Conservation (phyloP, 352 stramenopile species). For the Stephanocyclus meneghinianus region DNA sequence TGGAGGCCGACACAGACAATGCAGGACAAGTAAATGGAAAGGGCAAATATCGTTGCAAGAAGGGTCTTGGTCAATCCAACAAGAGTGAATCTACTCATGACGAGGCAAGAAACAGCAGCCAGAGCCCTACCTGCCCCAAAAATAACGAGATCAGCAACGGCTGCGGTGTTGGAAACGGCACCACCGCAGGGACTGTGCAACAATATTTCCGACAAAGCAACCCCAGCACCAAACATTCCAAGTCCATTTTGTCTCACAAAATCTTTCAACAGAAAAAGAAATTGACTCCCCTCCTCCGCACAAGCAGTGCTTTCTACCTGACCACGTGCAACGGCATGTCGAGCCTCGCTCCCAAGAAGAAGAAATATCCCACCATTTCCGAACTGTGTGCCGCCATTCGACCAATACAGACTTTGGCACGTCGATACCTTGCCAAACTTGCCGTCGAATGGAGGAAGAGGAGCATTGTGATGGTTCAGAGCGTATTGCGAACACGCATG, state of each 20-base stretch:
- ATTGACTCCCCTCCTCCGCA: too few relatives aligned
- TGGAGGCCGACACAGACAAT: too few relatives aligned
- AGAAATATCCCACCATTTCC: constrained; percentile 20
- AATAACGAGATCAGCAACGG: background rate
- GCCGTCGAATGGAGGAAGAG: constrained; percentile 11
- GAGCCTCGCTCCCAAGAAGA: background rate
- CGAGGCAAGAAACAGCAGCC: too few relatives aligned
- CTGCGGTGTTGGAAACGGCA: background rate
- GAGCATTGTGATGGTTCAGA: constrained; percentile 35
- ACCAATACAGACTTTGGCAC: constrained; percentile 30
- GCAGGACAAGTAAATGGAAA: too few relatives aligned
- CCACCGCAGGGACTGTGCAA: background rate
- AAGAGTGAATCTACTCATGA: too few relatives aligned
- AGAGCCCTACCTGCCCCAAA: background rate
- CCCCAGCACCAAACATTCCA: too few relatives aligned
- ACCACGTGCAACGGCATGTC: too few relatives aligned
- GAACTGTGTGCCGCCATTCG: constrained; percentile 21
- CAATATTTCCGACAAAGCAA: background rate
- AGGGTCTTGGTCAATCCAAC: too few relatives aligned
- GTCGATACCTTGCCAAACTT: constrained; percentile 33
- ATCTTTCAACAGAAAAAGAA: too few relatives aligned
- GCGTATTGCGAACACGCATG: constrained; percentile 6
- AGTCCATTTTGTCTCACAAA: too few relatives aligned
- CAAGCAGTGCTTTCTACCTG: too few relatives aligned
- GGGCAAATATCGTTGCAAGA: too few relatives aligned